Base-by-base conservation (phyloP, 768 basidiomycete species). In the Cyclocybe aegerita region DNA sequence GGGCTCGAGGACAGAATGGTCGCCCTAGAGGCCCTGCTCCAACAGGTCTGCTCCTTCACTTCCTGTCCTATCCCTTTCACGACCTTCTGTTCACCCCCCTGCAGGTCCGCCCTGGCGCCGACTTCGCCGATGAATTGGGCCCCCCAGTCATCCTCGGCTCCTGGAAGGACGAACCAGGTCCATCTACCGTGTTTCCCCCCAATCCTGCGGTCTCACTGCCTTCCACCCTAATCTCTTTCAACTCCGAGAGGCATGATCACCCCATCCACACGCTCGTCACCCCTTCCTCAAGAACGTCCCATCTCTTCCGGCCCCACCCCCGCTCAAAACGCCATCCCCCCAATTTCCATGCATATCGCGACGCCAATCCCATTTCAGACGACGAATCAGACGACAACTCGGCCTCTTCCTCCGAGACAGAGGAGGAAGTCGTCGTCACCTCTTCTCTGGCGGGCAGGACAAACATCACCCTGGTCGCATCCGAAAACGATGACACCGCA, bases 101-200 rank as follows among this genome's bases (percentile, higher is more conserved):
- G 15, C 58, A 89, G 87, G 71, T 88, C 56, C 76, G 73, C 29
- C 88, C 87, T 30, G 78, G 80, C 53, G 62, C 67, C 39, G 83
- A 88, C 61, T 84, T 86, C 61, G 75, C 80, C 32, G 66, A 74
- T 15, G 80, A 85, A 54, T 70, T 90, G 41, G 87, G 87, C 0
- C 80, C 83, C 6, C 78, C 78, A 1, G 67, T 89, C 7, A 33
- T 79, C 40, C 80, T 85, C 34, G 85, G 76, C 55, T 86, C 85
- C 4, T 89, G 87, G 87, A 86, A 57, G 52, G 61, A 14, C 56
- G 56, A 48, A 34, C 40, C 47, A 29, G 43, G 45, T 9, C 38
- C 47, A 15, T 41, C 52, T 11, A 30, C 45, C 14, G n/a, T 46
- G 16, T 43, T 49, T 30, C 46, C 50, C 35, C 49, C 53, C n/a